Percentiles rank a stretch among this genome's conserved stretches.
phyloP scores from a whole-genome alignment of 225 moss, liverwort and hornwort genomes.

The Polytrichum commune region DNA sequence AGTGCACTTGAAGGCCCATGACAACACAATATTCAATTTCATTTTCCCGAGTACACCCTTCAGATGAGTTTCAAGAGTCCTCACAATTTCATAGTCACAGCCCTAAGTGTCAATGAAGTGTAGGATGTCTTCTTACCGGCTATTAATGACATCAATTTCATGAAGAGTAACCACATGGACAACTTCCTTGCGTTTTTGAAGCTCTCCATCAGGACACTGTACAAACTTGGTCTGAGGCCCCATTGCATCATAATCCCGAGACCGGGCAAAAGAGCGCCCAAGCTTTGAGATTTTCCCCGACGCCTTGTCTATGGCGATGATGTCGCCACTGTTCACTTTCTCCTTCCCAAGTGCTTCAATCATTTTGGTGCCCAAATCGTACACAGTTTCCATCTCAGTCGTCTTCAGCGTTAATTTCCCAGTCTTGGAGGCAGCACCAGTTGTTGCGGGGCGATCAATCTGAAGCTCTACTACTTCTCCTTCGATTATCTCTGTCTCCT shows the following conservation, averaged over 20 bases:
- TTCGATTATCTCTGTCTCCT: slow-evolving; percentile 92
- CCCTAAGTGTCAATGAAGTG: background rate
- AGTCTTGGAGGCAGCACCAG: slow-evolving; percentile 66
- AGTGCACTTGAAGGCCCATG: no score
- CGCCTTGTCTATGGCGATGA: slow-evolving; percentile 82
- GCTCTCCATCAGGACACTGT: slow-evolving; percentile 82
- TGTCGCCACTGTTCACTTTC: slow-evolving; percentile 77
- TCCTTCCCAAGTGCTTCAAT: slow-evolving; percentile 74
- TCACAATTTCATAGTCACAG: no score
- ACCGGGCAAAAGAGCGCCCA: slow-evolving; percentile 76
- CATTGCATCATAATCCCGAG: slow-evolving; percentile 83
- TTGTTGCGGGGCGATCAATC: slow-evolving; percentile 79
- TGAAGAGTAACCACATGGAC: slow-evolving; percentile 84
- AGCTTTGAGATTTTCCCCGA: slow-evolving; percentile 82
- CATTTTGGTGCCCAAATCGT: slow-evolving; percentile 85
- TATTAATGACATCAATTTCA: slow-evolving; percentile 89
- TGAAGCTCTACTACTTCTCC: slow-evolving; percentile 87
- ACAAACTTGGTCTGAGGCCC: slow-evolving; percentile 84
- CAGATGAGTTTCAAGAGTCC: no score
- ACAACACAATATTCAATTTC: no score
- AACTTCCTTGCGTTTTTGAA: slow-evolving; percentile 83
- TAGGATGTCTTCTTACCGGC: slow-evolving; percentile 44
- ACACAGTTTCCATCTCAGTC: slow-evolving; percentile 88
- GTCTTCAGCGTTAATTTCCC: slow-evolving; percentile 80
- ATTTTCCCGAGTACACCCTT: no score